These are phyloP conservation scores for Hypomyces rosellus DNA, from an alignment of 2,329 filamentous ascomycete species.

Conservation along the genomic window DNA sequence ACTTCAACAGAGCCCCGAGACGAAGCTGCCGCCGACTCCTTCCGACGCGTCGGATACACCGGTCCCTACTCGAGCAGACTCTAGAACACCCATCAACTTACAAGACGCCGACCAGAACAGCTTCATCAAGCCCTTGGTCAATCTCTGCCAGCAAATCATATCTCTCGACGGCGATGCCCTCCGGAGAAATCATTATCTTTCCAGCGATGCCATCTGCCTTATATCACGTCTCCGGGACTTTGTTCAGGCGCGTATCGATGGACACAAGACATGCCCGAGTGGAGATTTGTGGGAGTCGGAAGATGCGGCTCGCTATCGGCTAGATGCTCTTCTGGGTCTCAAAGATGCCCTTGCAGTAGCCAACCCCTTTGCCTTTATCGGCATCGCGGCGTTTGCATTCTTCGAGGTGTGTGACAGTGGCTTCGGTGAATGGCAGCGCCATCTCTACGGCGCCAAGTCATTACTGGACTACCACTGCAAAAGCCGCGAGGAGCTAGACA, in stretches of 20 bases:
- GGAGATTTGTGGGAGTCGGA: conserved; percentile 12
- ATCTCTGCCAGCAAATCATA: conserved; percentile 21
- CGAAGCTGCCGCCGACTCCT: no score
- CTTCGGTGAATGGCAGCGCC: conserved; percentile 33
- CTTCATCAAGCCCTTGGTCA: conserved; percentile 17
- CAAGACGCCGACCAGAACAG: conserved; percentile 15
- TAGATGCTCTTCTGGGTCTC: conserved; percentile 30
- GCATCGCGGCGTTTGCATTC: conserved; percentile 38
- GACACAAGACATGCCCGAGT: conserved; percentile 3
- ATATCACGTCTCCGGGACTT: conserved; percentile 22
- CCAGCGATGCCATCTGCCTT: conserved; percentile 17
- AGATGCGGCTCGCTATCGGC: conserved; percentile 17
- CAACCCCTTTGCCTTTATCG: conserved; percentile 35
- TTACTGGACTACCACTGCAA: conserved; percentile 35
- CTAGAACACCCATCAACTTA: neutral
- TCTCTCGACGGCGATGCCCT: conserved; percentile 9
- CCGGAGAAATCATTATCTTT: conserved; percentile 8
- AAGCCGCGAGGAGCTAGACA: conserved; percentile 26
- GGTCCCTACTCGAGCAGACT: conserved; percentile 2
- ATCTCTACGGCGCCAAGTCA: conserved; percentile 33
- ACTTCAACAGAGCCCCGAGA: no score
- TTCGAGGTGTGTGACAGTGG: conserved; percentile 37
- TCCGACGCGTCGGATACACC: conserved; percentile 5
- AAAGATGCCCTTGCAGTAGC: conserved; percentile 32
- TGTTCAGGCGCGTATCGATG: conserved; percentile 19